Percentiles rank a stretch among this genome's conserved stretches.
Evolutionary conservation across 768 basidiomycete genomes (phyloP).

Genomic region (Albatrellus ellisii): DNA sequence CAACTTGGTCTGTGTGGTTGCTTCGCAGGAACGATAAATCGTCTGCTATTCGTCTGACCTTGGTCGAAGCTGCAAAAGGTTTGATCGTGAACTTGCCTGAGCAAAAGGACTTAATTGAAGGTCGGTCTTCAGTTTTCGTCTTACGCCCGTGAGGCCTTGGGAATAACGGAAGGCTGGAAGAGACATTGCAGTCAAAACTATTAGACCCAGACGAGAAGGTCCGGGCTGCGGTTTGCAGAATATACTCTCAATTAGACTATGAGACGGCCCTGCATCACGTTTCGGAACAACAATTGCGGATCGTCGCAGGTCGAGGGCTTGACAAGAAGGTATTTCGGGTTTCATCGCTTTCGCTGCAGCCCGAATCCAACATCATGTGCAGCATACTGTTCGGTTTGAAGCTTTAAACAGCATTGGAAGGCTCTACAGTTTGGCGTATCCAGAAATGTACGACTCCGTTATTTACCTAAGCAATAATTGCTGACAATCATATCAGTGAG

Average conservation of each 20-base stretch:
- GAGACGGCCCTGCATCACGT: conserved; percentile 83
- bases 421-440: conserved; percentile 70
- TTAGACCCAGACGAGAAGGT: conserved; percentile 88
- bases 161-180: too few species aligned
- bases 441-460: conserved; percentile 56
- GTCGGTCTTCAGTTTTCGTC: conserved; percentile 27
- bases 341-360: not conserved
- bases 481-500: conserved; percentile 38
- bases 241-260: conserved; percentile 78
- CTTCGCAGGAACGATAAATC: conserved; percentile 67
- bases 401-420: conserved; percentile 67
- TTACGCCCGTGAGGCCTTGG: conserved; percentile 5
- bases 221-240: conserved; percentile 68
- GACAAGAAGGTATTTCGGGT: conserved; percentile 67
- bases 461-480: not conserved
- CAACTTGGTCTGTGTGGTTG: conserved; percentile 80
- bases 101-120: conserved; percentile 55
- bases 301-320: conserved; percentile 54
- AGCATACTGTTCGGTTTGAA: conserved; percentile 56
- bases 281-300: conserved; percentile 42
- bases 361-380: not conserved
- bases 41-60: conserved; percentile 55
- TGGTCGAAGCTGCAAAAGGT: conserved; percentile 56
- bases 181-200: conserved; percentile 49
- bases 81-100: conserved; percentile 58